Conservation (phyloP, 2,329 filamentous ascomycete species). For the Xenoacremonium recifei region DNA sequence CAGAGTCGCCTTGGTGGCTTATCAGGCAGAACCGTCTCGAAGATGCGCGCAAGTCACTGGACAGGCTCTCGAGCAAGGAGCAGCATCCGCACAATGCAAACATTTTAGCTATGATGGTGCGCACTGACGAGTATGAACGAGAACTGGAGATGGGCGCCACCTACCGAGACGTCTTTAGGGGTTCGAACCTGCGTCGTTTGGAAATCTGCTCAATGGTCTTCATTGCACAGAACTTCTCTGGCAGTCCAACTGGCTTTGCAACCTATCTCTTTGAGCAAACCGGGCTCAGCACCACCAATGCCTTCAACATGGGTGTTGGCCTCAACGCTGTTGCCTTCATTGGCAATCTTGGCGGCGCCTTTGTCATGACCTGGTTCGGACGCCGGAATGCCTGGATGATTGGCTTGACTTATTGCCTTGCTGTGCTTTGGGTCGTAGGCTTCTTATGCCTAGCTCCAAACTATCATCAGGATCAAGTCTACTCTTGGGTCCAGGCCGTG, state of each 20-base stretch:
- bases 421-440: neutral
- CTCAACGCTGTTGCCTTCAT: slow-evolving; percentile 39
- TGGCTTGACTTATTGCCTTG: neutral
- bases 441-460: neutral
- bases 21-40: slow-evolving; percentile 36
- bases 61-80: slow-evolving; percentile 34
- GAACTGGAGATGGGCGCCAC: slow-evolving; percentile 34
- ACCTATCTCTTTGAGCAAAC: slow-evolving; percentile 45
- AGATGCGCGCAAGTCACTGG: slow-evolving; percentile 34
- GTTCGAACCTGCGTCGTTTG: slow-evolving; percentile 40
- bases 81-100: slow-evolving; percentile 35
- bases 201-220: slow-evolving; percentile 42
- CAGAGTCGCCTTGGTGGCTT: slow-evolving; percentile 47
- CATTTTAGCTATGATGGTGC: slow-evolving; percentile 44
- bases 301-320: slow-evolving; percentile 35
- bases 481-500: neutral
- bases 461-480: neutral
- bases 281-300: slow-evolving; percentile 31
- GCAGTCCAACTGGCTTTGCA: slow-evolving; percentile 54
- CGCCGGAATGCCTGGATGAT: slow-evolving; percentile 24
- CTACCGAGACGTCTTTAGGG: slow-evolving; percentile 45
- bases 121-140: slow-evolving; percentile 46
- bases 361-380: slow-evolving; percentile 36
- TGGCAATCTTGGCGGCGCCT: slow-evolving; percentile 42
- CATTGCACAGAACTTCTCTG: slow-evolving; percentile 35